Evolutionary conservation across 306 rosid species (phyloP).

Genomic region (Medicago arabica): DNA sequence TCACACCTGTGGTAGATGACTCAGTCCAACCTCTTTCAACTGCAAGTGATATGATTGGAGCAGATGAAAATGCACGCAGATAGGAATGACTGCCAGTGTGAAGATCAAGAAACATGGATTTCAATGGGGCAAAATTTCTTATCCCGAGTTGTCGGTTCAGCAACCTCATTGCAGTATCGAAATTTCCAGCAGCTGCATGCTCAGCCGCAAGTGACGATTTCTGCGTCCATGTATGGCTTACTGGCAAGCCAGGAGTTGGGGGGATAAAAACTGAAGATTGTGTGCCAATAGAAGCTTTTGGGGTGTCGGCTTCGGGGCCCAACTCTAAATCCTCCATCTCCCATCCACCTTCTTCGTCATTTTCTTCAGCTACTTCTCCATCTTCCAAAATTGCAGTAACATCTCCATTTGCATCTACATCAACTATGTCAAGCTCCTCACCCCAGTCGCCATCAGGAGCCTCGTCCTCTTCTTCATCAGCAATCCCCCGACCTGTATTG

Average conservation of each 20-base stretch:
- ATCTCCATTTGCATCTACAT: slow-evolving; percentile 75
- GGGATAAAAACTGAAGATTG: slow-evolving; percentile 72
- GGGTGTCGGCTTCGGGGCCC: slow-evolving; percentile 82
- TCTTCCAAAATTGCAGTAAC: slow-evolving; percentile 61
- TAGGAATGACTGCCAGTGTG: slow-evolving; percentile 79
- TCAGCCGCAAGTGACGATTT: slow-evolving; percentile 94
- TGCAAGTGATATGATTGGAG: slow-evolving; percentile 78
- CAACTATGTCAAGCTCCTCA: slow-evolving; percentile 79
- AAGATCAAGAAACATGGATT: slow-evolving; percentile 80
- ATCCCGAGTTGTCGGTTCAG: slow-evolving; percentile 92
- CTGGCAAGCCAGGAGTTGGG: slow-evolving; percentile 93
- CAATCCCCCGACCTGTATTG: slow-evolving; percentile 53
- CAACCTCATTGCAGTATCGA: slow-evolving; percentile 91
- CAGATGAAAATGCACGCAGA: slow-evolving; percentile 78
- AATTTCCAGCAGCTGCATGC: slow-evolving; percentile 96
- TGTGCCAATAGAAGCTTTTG: slow-evolving; percentile 60
- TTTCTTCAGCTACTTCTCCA: slow-evolving; percentile 76
- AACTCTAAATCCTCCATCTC: slow-evolving; percentile 90
- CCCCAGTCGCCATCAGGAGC: slow-evolving; percentile 79
- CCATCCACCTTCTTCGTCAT: slow-evolving; percentile 93
- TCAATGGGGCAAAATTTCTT: slow-evolving; percentile 74
- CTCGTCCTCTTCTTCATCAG: slow-evolving; percentile 72
- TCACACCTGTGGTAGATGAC: slow-evolving; percentile 75
- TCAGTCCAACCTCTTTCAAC: slow-evolving; percentile 91
- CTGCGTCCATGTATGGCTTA: slow-evolving; percentile 88